Evolutionary conservation across 306 rosid genomes (phyloP).

Genomic region (Sphenostylis stenocarpa): DNA sequence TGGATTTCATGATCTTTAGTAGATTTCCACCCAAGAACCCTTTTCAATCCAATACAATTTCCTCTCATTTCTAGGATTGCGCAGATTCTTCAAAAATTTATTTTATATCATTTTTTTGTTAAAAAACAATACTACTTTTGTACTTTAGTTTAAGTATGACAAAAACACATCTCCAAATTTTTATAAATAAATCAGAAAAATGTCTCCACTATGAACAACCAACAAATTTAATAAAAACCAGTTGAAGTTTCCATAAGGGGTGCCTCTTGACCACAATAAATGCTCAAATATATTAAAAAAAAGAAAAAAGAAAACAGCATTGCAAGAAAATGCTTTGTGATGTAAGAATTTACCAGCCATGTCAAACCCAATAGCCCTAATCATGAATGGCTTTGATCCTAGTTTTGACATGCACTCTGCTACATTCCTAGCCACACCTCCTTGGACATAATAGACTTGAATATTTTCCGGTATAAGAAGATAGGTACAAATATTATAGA

Average conservation of each 20-base stretch:
- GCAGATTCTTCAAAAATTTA: conserved; percentile 6
- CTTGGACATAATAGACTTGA: conserved; percentile 72
- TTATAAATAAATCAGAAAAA: conserved; percentile 6
- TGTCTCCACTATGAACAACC: conserved; percentile 13
- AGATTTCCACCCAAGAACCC: conserved; percentile 7
- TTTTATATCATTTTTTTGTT: neutral
- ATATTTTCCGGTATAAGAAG: conserved; percentile 27
- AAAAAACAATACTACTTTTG: conserved; percentile 1
- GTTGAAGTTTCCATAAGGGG: neutral
- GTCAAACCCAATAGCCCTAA: conserved; percentile 82
- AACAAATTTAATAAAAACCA: neutral
- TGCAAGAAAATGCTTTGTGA: neutral
- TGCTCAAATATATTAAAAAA: too few relatives aligned
- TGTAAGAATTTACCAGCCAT: conserved; percentile 64
- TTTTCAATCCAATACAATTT: neutral
- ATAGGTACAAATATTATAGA: neutral
- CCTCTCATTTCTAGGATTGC: conserved; percentile 8
- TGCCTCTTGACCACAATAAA: neutral
- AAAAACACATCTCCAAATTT: conserved; percentile 8
- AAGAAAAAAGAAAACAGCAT: neutral
- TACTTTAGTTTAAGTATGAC: neutral
- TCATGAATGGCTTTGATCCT: conserved; percentile 76
- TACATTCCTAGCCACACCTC: conserved; percentile 94
- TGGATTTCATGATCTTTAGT: neutral
- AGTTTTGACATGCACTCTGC: conserved; percentile 93